Base-by-base conservation (phyloP, 768 basidiomycete species). In the Podaxis carcinomalis region DNA sequence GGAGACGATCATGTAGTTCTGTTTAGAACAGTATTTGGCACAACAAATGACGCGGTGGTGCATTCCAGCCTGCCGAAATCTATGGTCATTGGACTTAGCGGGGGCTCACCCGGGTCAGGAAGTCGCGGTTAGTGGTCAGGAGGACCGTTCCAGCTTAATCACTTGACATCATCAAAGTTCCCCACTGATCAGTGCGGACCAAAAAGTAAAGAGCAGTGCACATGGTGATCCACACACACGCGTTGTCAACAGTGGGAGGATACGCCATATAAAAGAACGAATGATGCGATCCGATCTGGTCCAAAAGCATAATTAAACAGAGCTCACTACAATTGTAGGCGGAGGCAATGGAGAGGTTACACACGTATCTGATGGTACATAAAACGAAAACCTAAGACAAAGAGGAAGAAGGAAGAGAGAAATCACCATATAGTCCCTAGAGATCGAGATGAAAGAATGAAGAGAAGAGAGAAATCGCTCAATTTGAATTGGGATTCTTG, bases 311-410 rank as follows among this genome's bases (percentile, higher is more conserved):
- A 16, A 51, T 49, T 49, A 53, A 55, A 61, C 52, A 47, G 14
- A 16, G 21, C 13, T 52, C 51, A 11, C 40, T 57, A 57, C 57
- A 57, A 32, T 42, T 51, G 25, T 23, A 23, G 51, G 44, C 37
- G n/a, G 3, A 16, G 36, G 36, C 5, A 49, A 49, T 49, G 9
- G 28, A 46, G 10, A 39, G 25, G 19, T 32, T 54, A 49, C 36
- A 54, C 42, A 59, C 5, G 16, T 19, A 23, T 46, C 42, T 61
- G 16, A 25, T 46, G n/a, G 14, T 61, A 61, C 59, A 59, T 44
- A 44, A 42, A 16, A 52, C 19, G 23, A n/a, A 16, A 23, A 21
- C 6, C 39, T 49, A 35, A 49, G n/a, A 5, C 14, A 51, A 16
- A 7, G 42, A 19, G 42, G 42, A 19, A 44, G 16, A 2, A 44